These are phyloP conservation scores for Vachellia pachyceras DNA, from an alignment of 306 rosid species.

Conservation along the genomic window DNA sequence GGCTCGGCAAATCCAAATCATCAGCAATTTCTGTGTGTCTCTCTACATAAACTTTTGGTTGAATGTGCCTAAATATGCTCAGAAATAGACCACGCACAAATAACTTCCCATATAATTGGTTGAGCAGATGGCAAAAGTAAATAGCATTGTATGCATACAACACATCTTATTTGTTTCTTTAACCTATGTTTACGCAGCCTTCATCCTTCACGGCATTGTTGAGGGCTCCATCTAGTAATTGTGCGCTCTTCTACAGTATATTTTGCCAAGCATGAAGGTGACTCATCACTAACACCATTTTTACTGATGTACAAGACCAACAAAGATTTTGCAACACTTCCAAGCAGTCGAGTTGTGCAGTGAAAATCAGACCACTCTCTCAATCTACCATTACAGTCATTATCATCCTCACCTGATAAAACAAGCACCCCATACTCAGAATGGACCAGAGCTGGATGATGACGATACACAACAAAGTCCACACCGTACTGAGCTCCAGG, in stretches of 20 bases:
- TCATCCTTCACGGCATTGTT: slow-evolving; percentile 64
- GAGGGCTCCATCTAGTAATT: slow-evolving; percentile 67
- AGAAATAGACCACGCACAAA: background rate
- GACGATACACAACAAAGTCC: slow-evolving; percentile 74
- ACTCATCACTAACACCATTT: slow-evolving; percentile 46
- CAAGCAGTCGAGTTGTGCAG: slow-evolving; percentile 66
- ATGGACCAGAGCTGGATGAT: slow-evolving; percentile 76
- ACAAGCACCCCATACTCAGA: slow-evolving; percentile 84
- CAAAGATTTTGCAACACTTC: slow-evolving; percentile 72
- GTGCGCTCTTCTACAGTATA: slow-evolving; percentile 57
- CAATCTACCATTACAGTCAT: slow-evolving; percentile 53
- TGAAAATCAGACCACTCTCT: slow-evolving; percentile 79
- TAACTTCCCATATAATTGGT: background rate
- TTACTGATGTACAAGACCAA: slow-evolving; percentile 53
- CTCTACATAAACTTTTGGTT: background rate
- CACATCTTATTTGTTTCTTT: background rate
- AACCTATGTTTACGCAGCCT: slow-evolving; percentile 30
- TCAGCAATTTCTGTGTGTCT: background rate
- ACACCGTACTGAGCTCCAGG: slow-evolving; percentile 75
- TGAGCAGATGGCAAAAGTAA: background rate
- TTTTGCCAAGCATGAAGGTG: slow-evolving; percentile 46
- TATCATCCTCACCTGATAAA: slow-evolving; percentile 47
- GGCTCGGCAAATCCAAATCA: background rate
- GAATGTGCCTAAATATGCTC: background rate
- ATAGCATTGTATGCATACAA: background rate